Evolutionary conservation across 2,329 filamentous ascomycete species (phyloP).

Genomic region (Apiospora kogelbergensis): DNA sequence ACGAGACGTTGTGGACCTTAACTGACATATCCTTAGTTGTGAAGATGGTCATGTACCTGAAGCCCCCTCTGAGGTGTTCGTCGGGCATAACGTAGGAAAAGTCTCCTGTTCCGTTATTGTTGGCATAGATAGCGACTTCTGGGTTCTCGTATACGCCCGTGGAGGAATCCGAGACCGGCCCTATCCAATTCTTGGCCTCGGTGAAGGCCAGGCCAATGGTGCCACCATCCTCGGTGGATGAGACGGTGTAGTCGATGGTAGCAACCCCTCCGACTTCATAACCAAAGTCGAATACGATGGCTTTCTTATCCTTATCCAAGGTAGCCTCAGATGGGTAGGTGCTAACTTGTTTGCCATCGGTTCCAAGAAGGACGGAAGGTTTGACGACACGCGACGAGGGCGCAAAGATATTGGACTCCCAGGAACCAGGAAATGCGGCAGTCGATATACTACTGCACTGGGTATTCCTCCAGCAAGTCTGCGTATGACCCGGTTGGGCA

Average conservation of each 20-base stretch:
- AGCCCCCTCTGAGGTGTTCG: constrained; percentile 40
- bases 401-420: constrained; percentile 59
- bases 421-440: constrained; percentile 54
- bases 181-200: constrained; percentile 42
- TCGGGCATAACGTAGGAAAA: constrained; percentile 39
- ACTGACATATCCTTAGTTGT: constrained; percentile 30
- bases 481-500: background rate
- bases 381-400: constrained; percentile 49
- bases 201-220: constrained; percentile 42
- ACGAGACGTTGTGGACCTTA: constrained; percentile 21
- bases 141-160: constrained; percentile 32
- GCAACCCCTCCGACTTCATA: constrained; percentile 28
- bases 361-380: constrained; percentile 42
- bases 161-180: constrained; percentile 40
- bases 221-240: constrained; percentile 23
- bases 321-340: constrained; percentile 15
- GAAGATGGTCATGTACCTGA: constrained; percentile 43
- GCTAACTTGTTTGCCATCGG: constrained; percentile 16
- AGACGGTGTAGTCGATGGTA: constrained; percentile 26
- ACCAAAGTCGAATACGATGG: constrained; percentile 27
- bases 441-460: constrained; percentile 49
- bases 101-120: constrained; percentile 32
- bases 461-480: constrained; percentile 54
- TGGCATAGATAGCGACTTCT: constrained; percentile 38
- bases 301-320: constrained; percentile 17